Base-by-base conservation (phyloP, 495 filamentous ascomycete species). In the Neurospora sp. region DNA sequence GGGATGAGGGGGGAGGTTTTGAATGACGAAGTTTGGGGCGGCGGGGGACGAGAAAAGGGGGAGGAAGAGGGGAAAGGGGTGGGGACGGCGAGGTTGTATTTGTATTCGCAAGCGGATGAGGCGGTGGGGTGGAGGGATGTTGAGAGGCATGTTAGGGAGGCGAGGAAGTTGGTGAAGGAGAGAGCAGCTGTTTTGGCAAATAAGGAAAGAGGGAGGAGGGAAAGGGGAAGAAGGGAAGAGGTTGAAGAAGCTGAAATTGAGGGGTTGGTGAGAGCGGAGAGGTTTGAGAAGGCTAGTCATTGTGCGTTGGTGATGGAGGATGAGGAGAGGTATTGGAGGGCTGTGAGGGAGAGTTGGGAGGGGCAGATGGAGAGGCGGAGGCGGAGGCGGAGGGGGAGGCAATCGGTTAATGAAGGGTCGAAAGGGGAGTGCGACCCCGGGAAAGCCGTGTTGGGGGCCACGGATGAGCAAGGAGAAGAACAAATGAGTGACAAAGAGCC, bases 61-160 rank as follows among this genome's bases (percentile, higher is more conserved):
- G 27, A 3, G 27, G 27, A 31, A 31, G 27, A 31, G 27, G 27
- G 27, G 27, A 31, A 31, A 31, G 27, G 27, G 27, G 27, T 31
- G 27, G 27, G 27, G 1, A 68, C 73, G 41, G 73, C 69, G 70
- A 27, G 74, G 61, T 74, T 75, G 41, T 83, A 83, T 77, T 31
- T 85, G 27, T 84, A 81, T 69, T 80, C 81, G 40, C 72, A 79
- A 69, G 73, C 37, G 68, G 80, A 85, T 68, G 76, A 79, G 40
- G 68, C 82, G 68, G 79, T 83, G 16, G 68, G 70, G 16, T 80
- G 77, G 78, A 14, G 70, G 68, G 81, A 81, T 68, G 77, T 83
- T 3, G 76, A 81, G 73, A 70, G 73, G 47, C 82, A 83, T 73
- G 1, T 65, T 8, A 18, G 27, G 27, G 0, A 18, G 53, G 53